Percentiles rank a stretch among this genome's conserved stretches.
phyloP scores from a whole-genome alignment of 768 basidiomycete genomes.

The Termitomyces sp. region DNA sequence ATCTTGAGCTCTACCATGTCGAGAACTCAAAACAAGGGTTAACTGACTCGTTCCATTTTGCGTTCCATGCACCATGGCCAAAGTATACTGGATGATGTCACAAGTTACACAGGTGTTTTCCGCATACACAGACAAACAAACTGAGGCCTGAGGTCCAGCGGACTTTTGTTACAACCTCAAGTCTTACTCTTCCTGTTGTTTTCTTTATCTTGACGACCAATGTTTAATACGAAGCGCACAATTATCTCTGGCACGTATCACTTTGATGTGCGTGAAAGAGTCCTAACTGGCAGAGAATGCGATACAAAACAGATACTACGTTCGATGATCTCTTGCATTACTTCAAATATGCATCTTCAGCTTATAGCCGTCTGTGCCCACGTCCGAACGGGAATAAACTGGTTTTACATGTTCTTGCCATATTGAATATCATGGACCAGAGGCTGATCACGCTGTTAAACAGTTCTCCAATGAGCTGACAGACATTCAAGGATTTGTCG shows the following conservation, averaged over 20 bases:
- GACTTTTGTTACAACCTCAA: too few species aligned
- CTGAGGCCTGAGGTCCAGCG: too few species aligned
- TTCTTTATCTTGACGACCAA: background rate
- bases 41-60: too few species aligned
- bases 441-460: background rate
- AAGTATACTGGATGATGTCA: too few species aligned
- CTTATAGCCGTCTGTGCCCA: conserved; percentile 38
- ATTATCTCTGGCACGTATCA: background rate
- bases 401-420: conserved; percentile 21
- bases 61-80: too few species aligned
- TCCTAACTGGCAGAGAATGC: background rate
- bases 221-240: background rate
- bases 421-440: background rate
- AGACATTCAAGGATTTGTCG: conserved; percentile 46
- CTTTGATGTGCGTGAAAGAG: background rate
- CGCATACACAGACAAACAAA: too few species aligned
- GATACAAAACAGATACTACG: conserved; percentile 20
- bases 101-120: too few species aligned
- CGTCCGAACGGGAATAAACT: conserved; percentile 44
- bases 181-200: too few species aligned
- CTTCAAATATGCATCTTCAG: conserved; percentile 52
- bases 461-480: conserved; percentile 37
- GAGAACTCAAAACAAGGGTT: too few species aligned
- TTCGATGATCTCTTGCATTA: conserved; percentile 43
- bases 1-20: too few species aligned